Evolutionary conservation across 2,329 filamentous ascomycete genomes (phyloP), one percentile per base, ranked within the genome.

Genomic region (Talaromyces sp.): DNA sequence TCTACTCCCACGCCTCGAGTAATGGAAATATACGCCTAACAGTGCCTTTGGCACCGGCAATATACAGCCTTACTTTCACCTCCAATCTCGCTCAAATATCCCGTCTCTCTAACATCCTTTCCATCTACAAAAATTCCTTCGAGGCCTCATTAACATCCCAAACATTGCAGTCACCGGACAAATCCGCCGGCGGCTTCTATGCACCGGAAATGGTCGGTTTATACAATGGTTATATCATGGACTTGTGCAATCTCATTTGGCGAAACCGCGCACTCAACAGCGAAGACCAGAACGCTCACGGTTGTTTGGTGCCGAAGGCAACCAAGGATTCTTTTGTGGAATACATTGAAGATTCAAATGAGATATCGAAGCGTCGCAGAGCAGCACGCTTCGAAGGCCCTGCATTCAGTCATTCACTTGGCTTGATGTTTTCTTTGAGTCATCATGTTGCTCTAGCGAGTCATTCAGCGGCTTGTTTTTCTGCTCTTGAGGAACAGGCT

Each of bases 211-310:
- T 89, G 64, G 85, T 92, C 47, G 86, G 87, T 68, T 79, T 84
- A 27, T 93, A 95, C 79, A 96, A 96, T 74, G 89, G 89, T 25
- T 93, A 90, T 74, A 84, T 96, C 37, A 93, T 95, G 87, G 92
- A 96, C 73, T 85, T 93, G 37, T 93, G 91, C 80, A 96, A 96
- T 73, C 87, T 90, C 60, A 76, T 95, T 56, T 96, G 92, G 92
- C 86, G 91, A 9, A 86, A 86, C 25, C 86, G 89, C 13, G 92
- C 89, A 0, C 89, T 96, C 66, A 86, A 86, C 65, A 79, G 80
- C 13, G 80, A 81, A 1, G 90, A 94, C 68, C 79, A 84, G n/a
- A 87, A 87, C 70, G 81, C 85, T 3, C 71, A 83, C 17, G 86
- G 84, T 3, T 85, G 86, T 69, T 75, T 85, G 9, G 78, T 86